Evolutionary conservation across 139 green algal species (phyloP).

Genomic region (Chlamydomonas incerta): DNA sequence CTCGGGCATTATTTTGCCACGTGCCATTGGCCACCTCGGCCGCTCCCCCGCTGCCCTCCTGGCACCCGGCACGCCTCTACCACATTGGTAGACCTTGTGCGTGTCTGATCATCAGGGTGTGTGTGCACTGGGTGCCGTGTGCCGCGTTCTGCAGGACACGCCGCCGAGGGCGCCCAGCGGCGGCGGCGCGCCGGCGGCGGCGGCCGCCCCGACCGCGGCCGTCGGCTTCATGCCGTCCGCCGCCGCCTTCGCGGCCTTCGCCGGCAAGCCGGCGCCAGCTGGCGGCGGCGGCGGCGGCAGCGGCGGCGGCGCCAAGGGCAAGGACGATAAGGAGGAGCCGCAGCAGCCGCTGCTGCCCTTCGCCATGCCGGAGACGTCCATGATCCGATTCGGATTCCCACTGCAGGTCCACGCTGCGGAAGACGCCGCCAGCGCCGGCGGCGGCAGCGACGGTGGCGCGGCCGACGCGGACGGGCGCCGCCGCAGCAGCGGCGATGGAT

Average conservation of each 20-base stretch:
- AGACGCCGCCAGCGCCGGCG: not conserved
- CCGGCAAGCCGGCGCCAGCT: not conserved
- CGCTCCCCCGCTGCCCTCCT: too few species aligned
- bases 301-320: not conserved
- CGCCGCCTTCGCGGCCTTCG: not conserved
- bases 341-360: slow-evolving; percentile 8
- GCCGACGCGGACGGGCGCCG: not conserved
- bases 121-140: too few species aligned
- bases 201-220: not conserved
- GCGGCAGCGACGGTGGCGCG: not conserved
- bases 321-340: not conserved
- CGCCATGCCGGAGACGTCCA: slow-evolving; percentile 11
- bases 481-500: not conserved
- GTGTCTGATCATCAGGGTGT: too few species aligned
- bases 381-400: slow-evolving; percentile 20
- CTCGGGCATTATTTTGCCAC: too few species aligned
- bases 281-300: not conserved
- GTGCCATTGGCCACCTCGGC: too few species aligned
- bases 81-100: too few species aligned
- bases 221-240: not conserved
- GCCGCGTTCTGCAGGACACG: too few species aligned
- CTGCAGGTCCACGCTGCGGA: slow-evolving; percentile 10
- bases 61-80: too few species aligned
- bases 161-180: too few species aligned
- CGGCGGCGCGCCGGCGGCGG: too few species aligned